phyloP scores from a whole-genome alignment of 768 basidiomycete species.

The Russula sp. region DNA sequence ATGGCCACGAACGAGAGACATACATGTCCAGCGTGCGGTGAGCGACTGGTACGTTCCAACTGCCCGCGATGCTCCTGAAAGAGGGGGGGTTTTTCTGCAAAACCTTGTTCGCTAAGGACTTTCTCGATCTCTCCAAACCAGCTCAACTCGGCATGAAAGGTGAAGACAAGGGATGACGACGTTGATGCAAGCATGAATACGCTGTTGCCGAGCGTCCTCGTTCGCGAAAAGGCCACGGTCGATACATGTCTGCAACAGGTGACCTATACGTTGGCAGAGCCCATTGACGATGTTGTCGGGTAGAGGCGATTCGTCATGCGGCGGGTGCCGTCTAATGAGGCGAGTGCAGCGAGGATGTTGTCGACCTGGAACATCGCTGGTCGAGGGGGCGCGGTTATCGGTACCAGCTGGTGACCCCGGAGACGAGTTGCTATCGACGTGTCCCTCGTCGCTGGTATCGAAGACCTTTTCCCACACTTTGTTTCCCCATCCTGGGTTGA shows the following conservation, averaged over 20 bases:
- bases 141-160: background rate
- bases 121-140: background rate
- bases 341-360: too few relatives aligned
- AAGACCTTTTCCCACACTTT: slow-evolving; percentile 5
- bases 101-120: background rate
- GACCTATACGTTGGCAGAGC: background rate
- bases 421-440: too few relatives aligned
- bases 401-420: too few relatives aligned
- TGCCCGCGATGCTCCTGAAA: background rate
- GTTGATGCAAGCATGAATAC: background rate
- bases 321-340: background rate
- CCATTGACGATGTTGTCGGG: background rate
- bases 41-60: background rate
- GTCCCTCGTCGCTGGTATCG: too few relatives aligned
- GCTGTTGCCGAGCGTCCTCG: background rate
- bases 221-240: background rate
- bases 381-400: too few relatives aligned
- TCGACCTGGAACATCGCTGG: background rate
- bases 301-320: background rate
- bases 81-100: background rate
- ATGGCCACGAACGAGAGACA: slow-evolving; percentile 3
- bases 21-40: slow-evolving; percentile 2
- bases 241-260: background rate
- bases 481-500: slow-evolving; percentile 6
- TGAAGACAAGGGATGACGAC: background rate